Evolutionary conservation across 1,284 basidiomycete species (phyloP), one percentile per base, ranked within the genome.

Genomic region (Exsudoporus floridanus): DNA sequence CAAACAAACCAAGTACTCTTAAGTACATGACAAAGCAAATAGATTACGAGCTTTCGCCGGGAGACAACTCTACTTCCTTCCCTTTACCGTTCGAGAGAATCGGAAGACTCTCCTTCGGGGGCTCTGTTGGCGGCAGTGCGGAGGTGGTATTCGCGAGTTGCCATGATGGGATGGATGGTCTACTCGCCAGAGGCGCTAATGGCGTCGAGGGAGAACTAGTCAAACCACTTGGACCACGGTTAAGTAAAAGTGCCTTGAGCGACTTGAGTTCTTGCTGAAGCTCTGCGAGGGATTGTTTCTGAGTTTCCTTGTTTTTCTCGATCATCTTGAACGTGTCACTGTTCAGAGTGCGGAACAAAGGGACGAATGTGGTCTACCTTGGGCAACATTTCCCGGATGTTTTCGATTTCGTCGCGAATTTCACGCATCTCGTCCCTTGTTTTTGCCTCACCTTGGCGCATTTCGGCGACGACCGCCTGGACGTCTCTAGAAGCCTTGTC

Each of bases 211-310:
- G 74, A 4, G 77, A 76, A 43, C 73, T 73, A 7, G 83, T 72
- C 50, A 75, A 61, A 27, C 72, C 71, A n/a, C 54, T 37, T 3
- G 64, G 43, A 28, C 63, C 56, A 14, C 85, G 80, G 57, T 88
- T 92, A n/a, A 94, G 79, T 7, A 99, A 77, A 16, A 99, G 80
- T 0, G 94, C 87, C 71, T 98, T 98, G 58, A 99, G 78, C 0
- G 94, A 97, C 68, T 95, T 94, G 62, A 99, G 81, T 69, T 99
- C 96, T 62, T 92, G 87, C 66, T 98, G 95, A 16, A 99, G 78
- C 59, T 95, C 94, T 30, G 80, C 75, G 10, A 96, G 77, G 6
- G 89, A 88, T 58, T 90, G 84, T 16, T 81, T 79, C 68, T 94
- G 90, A 28, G 79, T 80, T 54, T 94, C 88, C 65, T 93, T 90